Percentiles rank a stretch among this genome's conserved stretches.
Conservation (phyloP, 2,329 filamentous ascomycete genomes). For the Clarireedia homoeocarpa region DNA sequence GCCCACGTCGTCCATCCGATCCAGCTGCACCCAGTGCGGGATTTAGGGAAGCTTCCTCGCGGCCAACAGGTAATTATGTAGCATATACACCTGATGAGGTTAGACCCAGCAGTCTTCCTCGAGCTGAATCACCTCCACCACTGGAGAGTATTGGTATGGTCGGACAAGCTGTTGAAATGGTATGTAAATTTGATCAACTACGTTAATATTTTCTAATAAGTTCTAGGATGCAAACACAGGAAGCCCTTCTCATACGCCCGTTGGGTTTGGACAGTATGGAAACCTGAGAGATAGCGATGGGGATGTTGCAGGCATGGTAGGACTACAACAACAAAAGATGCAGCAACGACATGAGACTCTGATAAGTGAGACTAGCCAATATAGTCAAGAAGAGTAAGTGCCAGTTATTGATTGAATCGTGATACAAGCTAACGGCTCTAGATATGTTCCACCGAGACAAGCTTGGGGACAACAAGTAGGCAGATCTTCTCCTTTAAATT, state of each 20-base stretch:
- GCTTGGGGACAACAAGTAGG: conserved; percentile 41
- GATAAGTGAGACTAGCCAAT: conserved; percentile 62
- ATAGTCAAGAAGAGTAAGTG: conserved; percentile 66
- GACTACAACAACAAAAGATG: conserved; percentile 51
- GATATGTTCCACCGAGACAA: conserved; percentile 47
- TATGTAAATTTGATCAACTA: not conserved
- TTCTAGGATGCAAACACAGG: conserved; percentile 52
- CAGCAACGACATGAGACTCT: conserved; percentile 40
- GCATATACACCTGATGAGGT: conserved; percentile 21
- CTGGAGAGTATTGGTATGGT: conserved; percentile 40
- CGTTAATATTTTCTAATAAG: not conserved
- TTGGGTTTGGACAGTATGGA: conserved; percentile 37
- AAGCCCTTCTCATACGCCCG: conserved; percentile 37
- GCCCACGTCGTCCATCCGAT: conserved; percentile 19
- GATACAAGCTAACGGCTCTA: conserved; percentile 18
- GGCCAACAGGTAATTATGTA: conserved; percentile 15
- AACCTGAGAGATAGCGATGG: conserved; percentile 55
- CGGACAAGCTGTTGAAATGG: conserved; percentile 70
- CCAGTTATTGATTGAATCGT: not conserved
- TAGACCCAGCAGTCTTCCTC: conserved; percentile 37
- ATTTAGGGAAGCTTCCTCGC: conserved; percentile 12
- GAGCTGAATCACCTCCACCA: conserved; percentile 58
- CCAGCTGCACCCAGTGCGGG: conserved; percentile 10
- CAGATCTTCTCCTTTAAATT: conserved; percentile 40
- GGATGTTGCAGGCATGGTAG: conserved; percentile 68